Percentiles rank a stretch among this genome's conserved stretches.
phyloP scores from a whole-genome alignment of 163 green algal species.

The Trebouxia gelatinosa region DNA sequence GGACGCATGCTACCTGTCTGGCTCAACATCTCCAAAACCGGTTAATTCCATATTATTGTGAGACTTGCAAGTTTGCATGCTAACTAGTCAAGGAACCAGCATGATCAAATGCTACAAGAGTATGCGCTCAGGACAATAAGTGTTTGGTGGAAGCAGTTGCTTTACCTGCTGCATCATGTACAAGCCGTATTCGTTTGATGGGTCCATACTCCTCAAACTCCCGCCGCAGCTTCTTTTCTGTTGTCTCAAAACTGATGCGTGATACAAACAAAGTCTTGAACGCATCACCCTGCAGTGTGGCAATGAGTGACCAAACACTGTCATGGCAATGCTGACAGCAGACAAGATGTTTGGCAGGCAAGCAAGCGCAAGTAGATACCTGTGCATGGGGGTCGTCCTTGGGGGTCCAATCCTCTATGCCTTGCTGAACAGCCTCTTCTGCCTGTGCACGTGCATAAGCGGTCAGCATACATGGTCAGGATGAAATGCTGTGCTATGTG shows the following conservation, averaged over 20 bases:
- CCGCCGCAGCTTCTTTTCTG: conserved; percentile 76
- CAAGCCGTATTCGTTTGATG: conserved; percentile 77
- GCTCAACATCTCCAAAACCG: no score
- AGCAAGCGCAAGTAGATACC: background rate
- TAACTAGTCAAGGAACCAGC: no score
- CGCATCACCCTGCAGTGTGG: conserved; percentile 71
- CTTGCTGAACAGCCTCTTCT: conserved; percentile 53
- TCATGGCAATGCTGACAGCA: background rate
- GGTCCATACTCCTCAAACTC: conserved; percentile 91
- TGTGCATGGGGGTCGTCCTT: conserved; percentile 64
- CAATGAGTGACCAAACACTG: background rate
- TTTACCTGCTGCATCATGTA: conserved; percentile 47
- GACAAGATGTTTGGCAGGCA: no score
- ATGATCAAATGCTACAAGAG: no score
- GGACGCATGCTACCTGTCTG: no score
- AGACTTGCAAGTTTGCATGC: no score
- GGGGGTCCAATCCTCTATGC: conserved; percentile 61
- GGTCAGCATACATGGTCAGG: background rate
- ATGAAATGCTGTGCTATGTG: background rate
- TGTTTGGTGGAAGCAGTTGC: background rate
- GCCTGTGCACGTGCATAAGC: conserved; percentile 39
- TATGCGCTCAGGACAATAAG: no score
- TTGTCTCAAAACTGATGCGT: conserved; percentile 79
- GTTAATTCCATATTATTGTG: no score
- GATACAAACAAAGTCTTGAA: conserved; percentile 91